These are phyloP conservation scores for Yamadazyma akitaensis DNA, from an alignment of 805 yeast species.

Conservation along the genomic window DNA sequence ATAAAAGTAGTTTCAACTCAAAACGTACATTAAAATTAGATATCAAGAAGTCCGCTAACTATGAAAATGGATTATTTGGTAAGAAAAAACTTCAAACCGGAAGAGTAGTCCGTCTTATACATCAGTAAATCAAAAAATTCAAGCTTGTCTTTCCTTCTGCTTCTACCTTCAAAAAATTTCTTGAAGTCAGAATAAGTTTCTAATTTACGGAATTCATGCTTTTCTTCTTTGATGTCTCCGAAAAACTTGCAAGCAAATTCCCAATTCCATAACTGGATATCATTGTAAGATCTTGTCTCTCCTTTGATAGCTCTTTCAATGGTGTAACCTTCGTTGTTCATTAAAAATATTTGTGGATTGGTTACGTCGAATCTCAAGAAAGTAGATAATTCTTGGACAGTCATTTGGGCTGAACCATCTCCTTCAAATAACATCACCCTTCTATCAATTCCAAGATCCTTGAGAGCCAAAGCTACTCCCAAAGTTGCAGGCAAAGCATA, in stretches of 20 bases:
- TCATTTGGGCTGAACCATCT: constrained; percentile 95
- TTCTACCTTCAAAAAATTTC: constrained; percentile 6
- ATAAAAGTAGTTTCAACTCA: too few species aligned
- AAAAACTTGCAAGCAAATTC: constrained; percentile 61
- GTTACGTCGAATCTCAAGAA: constrained; percentile 52
- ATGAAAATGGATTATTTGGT: not conserved
- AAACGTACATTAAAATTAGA: not conserved
- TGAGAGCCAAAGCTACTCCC: constrained; percentile 74
- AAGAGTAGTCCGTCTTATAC: constrained; percentile 26
- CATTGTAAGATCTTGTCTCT: constrained; percentile 72
- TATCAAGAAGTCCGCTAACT: not conserved
- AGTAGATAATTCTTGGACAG: constrained; percentile 77
- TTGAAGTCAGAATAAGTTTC: constrained; percentile 20
- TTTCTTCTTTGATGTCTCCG: constrained; percentile 41
- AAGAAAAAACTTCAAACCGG: constrained; percentile 18
- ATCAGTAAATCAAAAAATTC: constrained; percentile 25
- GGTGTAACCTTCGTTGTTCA: constrained; percentile 87
- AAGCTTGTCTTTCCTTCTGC: constrained; percentile 14
- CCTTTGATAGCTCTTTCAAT: constrained; percentile 87
- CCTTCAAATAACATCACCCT: constrained; percentile 78
- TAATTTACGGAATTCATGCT: constrained; percentile 22
- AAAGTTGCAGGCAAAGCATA: constrained; percentile 83
- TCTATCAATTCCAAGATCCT: constrained; percentile 47
- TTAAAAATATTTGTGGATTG: constrained; percentile 61
- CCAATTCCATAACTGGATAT: constrained; percentile 84